These are phyloP conservation scores for Leptographium procerum DNA, from an alignment of 2,329 filamentous ascomycete species.

Conservation along the genomic window DNA sequence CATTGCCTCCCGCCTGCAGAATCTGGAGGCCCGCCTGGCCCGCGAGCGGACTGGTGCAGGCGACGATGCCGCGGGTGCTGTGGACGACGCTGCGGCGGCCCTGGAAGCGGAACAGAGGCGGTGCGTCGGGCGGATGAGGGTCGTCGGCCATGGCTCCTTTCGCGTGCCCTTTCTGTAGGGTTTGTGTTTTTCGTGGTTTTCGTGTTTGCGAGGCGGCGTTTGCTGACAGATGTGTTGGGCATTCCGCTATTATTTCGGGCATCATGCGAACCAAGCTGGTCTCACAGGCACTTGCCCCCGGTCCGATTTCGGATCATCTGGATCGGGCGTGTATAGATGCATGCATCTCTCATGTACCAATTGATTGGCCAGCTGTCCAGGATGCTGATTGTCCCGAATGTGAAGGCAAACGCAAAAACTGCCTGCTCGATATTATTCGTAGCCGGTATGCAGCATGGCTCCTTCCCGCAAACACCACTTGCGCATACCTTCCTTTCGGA, in stretches of 20 bases:
- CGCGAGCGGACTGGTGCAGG: conserved; percentile 78
- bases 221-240: not conserved
- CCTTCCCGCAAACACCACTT: not conserved
- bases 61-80: conserved; percentile 79
- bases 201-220: not conserved
- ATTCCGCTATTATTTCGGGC: not conserved
- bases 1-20: conserved; percentile 75
- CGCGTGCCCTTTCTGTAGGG: too few species aligned
- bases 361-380: not conserved
- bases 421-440: not conserved
- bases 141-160: conserved; percentile 2
- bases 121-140: not conserved
- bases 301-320: not conserved
- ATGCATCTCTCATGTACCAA: not conserved
- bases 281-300: not conserved
- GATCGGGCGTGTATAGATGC: not conserved
- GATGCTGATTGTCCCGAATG: not conserved
- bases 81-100: conserved; percentile 84
- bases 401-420: not conserved
- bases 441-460: not conserved
- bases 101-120: conserved; percentile 24
- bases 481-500: not conserved
- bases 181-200: not conserved
- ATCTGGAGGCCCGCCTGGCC: conserved; percentile 74
- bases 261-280: not conserved